Evolutionary conservation across 768 basidiomycete genomes (phyloP).

Genomic region (Suillus paluster): DNA sequence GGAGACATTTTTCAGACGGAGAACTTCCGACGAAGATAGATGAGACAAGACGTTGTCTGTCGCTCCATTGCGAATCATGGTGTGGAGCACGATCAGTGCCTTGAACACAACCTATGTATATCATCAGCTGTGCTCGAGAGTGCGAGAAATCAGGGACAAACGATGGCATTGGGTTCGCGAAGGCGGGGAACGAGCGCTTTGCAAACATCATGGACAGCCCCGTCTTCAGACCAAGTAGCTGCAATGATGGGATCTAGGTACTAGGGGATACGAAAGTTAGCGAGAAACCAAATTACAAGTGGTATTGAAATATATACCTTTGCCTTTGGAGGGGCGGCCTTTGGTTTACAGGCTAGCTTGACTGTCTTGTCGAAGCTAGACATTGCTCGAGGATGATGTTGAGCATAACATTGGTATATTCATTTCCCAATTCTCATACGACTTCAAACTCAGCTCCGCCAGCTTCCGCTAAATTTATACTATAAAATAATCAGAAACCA

Average conservation of each 20-base stretch:
- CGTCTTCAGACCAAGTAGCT: conserved; percentile 96
- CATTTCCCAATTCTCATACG: conserved; percentile 5
- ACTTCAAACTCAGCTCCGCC: conserved; percentile 33
- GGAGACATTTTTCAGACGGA: conserved; percentile 82
- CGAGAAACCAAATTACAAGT: neutral
- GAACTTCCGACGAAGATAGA: conserved; percentile 80
- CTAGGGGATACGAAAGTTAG: conserved; percentile 44
- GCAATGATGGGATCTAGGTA: conserved; percentile 97
- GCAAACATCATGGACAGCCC: conserved; percentile 91
- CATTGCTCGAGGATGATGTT: conserved; percentile 42
- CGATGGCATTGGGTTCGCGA: conserved; percentile 90
- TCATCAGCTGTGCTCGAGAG: neutral
- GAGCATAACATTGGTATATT: conserved; percentile 12
- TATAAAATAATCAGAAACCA: neutral
- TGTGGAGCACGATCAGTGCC: conserved; percentile 92
- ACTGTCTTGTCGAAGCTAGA: conserved; percentile 91
- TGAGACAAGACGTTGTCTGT: conserved; percentile 91
- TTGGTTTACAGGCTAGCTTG: conserved; percentile 96
- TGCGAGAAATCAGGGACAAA: conserved; percentile 43
- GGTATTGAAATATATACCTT: conserved; percentile 65
- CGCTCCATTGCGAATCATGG: conserved; percentile 95
- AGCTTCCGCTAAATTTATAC: conserved; percentile 4
- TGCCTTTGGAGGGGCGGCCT: conserved; percentile 92
- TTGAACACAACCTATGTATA: conserved; percentile 90
- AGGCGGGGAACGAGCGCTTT: conserved; percentile 84